A percentile compares a stretch with the other conserved stretches of the same genome.
phyloP scores from a whole-genome alignment of 441 rosid species.

The Capsella rubella region DNA sequence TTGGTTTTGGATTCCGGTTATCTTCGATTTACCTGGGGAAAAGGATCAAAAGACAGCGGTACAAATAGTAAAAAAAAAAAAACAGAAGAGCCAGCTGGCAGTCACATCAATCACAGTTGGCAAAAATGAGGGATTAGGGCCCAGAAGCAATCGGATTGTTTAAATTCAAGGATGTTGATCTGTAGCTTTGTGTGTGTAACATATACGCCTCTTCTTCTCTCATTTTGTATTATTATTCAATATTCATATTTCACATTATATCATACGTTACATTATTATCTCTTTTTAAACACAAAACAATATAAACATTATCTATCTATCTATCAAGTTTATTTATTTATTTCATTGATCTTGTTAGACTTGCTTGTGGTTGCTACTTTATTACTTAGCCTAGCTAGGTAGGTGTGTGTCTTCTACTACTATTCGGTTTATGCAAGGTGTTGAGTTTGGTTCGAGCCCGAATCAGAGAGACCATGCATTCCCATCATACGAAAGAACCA shows the following conservation, averaged over 20 bases:
- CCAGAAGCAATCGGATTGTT: slow-evolving; percentile 45
- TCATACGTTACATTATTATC: neutral
- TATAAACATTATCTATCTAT: too few species aligned
- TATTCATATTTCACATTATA: slow-evolving; percentile 18
- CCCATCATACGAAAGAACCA: too few species aligned
- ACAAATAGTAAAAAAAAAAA: slow-evolving; percentile 20
- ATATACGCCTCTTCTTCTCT: slow-evolving; percentile 42
- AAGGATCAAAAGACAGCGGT: slow-evolving; percentile 21
- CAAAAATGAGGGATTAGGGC: slow-evolving; percentile 37
- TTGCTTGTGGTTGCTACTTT: too few species aligned
- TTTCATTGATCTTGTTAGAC: too few species aligned
- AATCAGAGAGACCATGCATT: too few species aligned
- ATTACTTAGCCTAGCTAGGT: too few species aligned
- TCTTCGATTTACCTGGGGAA: neutral
- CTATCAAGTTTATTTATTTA: too few species aligned
- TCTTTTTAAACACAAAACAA: too few species aligned
- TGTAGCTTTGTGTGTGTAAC: slow-evolving; percentile 35
- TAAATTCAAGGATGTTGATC: slow-evolving; percentile 43
- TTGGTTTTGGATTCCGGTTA: slow-evolving; percentile 2
- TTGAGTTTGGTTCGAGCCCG: too few species aligned
- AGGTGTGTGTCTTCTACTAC: too few species aligned
- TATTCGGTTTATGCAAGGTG: too few species aligned
- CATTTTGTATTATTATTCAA: neutral
- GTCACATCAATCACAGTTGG: slow-evolving; percentile 48
- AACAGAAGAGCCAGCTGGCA: slow-evolving; percentile 43